Conservation (phyloP, 352 stramenopile genomes). For the Heterotrichella gracilis region DNA sequence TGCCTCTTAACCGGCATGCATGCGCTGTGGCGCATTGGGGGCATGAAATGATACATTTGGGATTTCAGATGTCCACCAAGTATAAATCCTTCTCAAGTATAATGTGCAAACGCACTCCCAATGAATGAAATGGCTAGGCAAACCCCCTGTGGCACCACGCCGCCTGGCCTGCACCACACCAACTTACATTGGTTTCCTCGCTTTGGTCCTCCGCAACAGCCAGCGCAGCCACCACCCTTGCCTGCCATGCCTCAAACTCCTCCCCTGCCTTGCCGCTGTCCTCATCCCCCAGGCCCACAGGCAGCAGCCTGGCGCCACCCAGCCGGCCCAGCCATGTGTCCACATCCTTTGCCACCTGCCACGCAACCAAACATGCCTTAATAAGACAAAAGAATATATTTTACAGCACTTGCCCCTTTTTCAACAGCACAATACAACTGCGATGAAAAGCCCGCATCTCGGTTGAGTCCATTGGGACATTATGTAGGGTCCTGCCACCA, state of each 20-base stretch:
- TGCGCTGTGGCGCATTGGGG: no score
- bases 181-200: conserved; percentile 23
- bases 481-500: no score
- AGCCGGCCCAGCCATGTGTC: conserved; percentile 29
- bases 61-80: no score
- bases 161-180: conserved; percentile 7
- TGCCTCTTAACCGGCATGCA: no score
- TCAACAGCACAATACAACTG: no score
- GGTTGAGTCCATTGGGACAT: no score
- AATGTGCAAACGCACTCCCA: conserved; percentile 18
- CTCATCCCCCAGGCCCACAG: conserved; percentile 35
- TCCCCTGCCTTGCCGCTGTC: conserved; percentile 39
- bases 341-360: conserved; percentile 35
- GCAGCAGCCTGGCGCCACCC: conserved; percentile 30
- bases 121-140: conserved; percentile 12
- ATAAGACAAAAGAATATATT: no score
- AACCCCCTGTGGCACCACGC: not conserved
- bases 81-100: not conserved
- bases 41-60: no score
- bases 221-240: conserved; percentile 36
- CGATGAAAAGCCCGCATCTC: no score
- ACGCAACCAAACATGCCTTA: no score
- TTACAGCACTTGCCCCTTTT: no score
- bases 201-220: conserved; percentile 40
- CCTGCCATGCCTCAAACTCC: conserved; percentile 39